phyloP scores from a whole-genome alignment of 2,329 filamentous ascomycete genomes.

The Thielaviopsis euricoi region DNA sequence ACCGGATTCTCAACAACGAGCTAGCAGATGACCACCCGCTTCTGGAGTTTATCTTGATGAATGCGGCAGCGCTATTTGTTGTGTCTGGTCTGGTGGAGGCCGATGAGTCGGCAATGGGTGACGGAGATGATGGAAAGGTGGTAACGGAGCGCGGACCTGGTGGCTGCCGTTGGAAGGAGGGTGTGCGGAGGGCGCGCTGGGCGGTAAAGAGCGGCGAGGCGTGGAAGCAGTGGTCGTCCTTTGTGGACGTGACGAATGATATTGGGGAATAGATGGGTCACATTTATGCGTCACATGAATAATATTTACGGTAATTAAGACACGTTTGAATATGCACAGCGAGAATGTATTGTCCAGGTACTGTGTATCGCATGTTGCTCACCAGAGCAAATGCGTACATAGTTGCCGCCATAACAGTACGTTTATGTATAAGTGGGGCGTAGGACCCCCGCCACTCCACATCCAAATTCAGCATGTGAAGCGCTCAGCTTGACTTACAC shows the following conservation, averaged over 20 bases:
- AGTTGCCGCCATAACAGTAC: too few relatives aligned
- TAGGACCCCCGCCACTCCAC: too few relatives aligned
- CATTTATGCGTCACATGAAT: too few relatives aligned
- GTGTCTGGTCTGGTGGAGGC: constrained; percentile 74
- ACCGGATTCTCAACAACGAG: constrained; percentile 58
- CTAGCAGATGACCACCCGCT: constrained; percentile 65
- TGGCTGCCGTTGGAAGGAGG: constrained; percentile 87
- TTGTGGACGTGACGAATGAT: constrained; percentile 66
- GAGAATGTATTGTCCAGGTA: too few relatives aligned
- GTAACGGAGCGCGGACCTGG: constrained; percentile 71
- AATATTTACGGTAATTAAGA: too few relatives aligned
- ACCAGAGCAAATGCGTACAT: too few relatives aligned
- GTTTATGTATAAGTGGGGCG: too few relatives aligned
- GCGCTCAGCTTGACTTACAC: too few relatives aligned
- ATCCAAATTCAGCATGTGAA: too few relatives aligned
- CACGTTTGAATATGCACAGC: too few relatives aligned
- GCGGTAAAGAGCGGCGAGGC: constrained; percentile 74
- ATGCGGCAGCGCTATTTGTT: constrained; percentile 77
- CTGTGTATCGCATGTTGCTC: too few relatives aligned
- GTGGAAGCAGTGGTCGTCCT: constrained; percentile 65
- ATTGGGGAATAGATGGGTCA: constrained; percentile 15
- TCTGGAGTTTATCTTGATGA: constrained; percentile 84
- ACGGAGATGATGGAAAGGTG: constrained; percentile 64
- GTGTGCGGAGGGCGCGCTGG: constrained; percentile 72
- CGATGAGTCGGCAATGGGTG: constrained; percentile 62